These are phyloP conservation scores for Rubia tinctorum DNA, from an alignment of 305 asterid species.

Conservation along the genomic window DNA sequence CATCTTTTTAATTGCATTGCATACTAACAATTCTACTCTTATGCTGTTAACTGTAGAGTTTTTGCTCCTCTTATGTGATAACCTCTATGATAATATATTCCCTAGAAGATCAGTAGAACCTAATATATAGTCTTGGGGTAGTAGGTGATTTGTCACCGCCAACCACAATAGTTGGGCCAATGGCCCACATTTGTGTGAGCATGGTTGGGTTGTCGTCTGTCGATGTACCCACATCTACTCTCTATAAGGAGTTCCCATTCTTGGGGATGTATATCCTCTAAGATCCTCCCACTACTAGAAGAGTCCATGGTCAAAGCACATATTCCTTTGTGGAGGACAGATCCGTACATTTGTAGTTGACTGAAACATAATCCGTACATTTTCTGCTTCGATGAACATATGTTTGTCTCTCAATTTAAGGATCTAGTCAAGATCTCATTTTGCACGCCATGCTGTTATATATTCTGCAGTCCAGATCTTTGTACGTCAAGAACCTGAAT, in stretches of 20 bases:
- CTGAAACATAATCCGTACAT: constrained; percentile 1
- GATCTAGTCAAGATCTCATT: constrained; percentile 3
- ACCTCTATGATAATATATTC: not conserved
- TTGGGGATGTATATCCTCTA: not conserved
- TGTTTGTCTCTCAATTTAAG: not conserved
- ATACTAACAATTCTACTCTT: not conserved
- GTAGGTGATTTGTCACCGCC: not conserved
- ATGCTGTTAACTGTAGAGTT: not conserved
- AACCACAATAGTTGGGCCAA: not conserved
- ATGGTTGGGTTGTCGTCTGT: not conserved
- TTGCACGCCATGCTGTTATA: constrained; percentile 15
- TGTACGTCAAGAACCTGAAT: constrained; percentile 87
- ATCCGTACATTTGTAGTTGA: not conserved
- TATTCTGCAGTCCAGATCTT: constrained; percentile 73
- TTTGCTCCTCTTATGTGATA: not conserved
- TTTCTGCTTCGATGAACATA: constrained; percentile 8
- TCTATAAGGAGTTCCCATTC: not conserved
- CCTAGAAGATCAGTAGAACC: not conserved
- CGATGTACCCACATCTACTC: not conserved
- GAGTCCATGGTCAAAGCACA: not conserved
- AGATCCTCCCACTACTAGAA: not conserved
- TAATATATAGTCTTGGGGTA: not conserved
- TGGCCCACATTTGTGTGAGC: not conserved
- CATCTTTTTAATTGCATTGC: not conserved
- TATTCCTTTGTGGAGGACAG: not conserved